Base-by-base conservation (phyloP, 2,329 filamentous ascomycete species). In the Paracamarosporium sp. region DNA sequence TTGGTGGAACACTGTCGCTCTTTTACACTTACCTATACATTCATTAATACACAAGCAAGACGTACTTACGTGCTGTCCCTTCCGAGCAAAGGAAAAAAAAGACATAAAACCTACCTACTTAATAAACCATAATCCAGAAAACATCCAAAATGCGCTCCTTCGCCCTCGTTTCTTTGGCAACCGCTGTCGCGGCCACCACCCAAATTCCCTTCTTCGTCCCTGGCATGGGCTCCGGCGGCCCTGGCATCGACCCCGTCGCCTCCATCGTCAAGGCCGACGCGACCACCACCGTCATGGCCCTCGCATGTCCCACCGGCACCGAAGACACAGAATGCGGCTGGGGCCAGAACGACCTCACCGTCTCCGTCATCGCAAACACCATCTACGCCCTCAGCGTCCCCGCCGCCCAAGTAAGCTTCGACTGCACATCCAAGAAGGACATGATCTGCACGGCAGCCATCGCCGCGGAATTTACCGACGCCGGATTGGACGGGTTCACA, bases 381-480 rank as follows among this genome's bases (percentile, higher is more conserved):
- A 54, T 56, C 24, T 72, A 67, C 57, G 41, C 66, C 28, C 69
- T 64, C 13, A 47, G 59, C 36, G n/a, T 35, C n/a, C 64, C 72
- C 62, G 55, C 53, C 0, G 59, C 43, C 11, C 55, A 54, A 3
- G 36, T 74, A 60, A 70, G 63, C 54, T 62, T 67, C 20, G 62
- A 60, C 20, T 73, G 71, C 58, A 67, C 69, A 33, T 63, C 67
- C 53, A 64, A 72, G 46, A 53, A 51, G 4, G 56, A 69, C 33
- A 69, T 72, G 67, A 66, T 60, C 0, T 73, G 72, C 55, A 67
- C 57, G 2, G 70, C 67, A 4, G 55, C 60, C 20, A 63, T 69
- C 3, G 50, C 56, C n/a, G n/a, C 24, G 40, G 44, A 56, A 20
- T 53, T 53, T 20, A 53, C 55, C 1, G 56, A 53, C 13, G 55